phyloP scores from a whole-genome alignment of 2,329 filamentous ascomycete species.

The Fusarium pininemorale region DNA sequence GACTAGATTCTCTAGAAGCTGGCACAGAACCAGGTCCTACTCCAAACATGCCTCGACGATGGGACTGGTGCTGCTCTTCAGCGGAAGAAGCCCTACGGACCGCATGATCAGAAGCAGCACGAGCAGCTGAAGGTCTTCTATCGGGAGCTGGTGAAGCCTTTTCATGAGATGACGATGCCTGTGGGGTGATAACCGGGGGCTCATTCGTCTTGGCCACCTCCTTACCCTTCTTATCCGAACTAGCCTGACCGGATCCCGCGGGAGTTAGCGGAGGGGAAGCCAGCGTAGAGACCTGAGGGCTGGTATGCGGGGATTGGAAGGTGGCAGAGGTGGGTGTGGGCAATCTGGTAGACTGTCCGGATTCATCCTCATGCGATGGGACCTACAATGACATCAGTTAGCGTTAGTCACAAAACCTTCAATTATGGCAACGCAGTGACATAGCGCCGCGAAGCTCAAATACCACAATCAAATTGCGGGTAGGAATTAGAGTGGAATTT shows the following conservation, averaged over 20 bases:
- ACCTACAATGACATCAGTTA: constrained; percentile 56
- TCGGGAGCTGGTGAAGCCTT: constrained; percentile 55
- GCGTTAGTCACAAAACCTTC: constrained; percentile 35
- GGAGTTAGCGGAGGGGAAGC: constrained; percentile 92
- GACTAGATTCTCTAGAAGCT: constrained; percentile 69
- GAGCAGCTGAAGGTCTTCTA: constrained; percentile 52
- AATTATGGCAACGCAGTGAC: not conserved
- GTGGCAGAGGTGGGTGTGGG: constrained; percentile 72
- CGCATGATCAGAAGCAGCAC: constrained; percentile 55
- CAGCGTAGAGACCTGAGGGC: constrained; percentile 74
- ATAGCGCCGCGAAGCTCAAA: not conserved
- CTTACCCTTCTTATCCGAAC: constrained; percentile 44
- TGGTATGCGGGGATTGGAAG: constrained; percentile 72
- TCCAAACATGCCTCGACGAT: constrained; percentile 65
- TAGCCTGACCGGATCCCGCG: constrained; percentile 69
- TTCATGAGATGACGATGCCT: constrained; percentile 69
- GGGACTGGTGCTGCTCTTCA: constrained; percentile 52
- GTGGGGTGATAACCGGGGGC: constrained; percentile 69
- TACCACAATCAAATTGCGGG: not conserved
- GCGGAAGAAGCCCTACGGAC: constrained; percentile 54
- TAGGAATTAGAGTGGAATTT: not conserved
- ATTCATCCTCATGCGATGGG: constrained; percentile 68
- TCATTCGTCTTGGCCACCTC: constrained; percentile 52
- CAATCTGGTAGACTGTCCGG: constrained; percentile 68
- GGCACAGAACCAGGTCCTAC: constrained; percentile 63